Conservation (phyloP, 202 grass and related monocot species). For the Zoysia matrella region DNA sequence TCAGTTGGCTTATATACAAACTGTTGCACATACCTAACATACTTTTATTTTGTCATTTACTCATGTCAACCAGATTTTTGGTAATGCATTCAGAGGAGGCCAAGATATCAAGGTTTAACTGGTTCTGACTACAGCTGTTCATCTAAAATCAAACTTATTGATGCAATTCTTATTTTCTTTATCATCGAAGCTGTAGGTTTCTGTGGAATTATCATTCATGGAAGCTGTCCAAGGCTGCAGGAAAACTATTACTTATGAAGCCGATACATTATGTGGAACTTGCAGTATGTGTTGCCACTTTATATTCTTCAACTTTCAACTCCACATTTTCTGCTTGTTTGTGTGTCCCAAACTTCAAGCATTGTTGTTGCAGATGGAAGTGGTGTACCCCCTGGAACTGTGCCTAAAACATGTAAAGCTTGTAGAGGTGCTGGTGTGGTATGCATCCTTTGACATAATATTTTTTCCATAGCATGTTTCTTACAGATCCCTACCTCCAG, state of each 20-base stretch:
- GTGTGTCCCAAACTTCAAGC: conserved; percentile 15
- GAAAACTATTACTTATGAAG: conserved; percentile 81
- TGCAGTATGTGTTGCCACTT: conserved; percentile 73
- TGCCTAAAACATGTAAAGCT: conserved; percentile 94
- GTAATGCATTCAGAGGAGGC: conserved; percentile 62
- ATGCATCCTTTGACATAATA: conserved; percentile 44
- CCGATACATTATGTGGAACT: conserved; percentile 77
- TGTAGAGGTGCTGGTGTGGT: conserved; percentile 92
- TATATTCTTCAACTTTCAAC: conserved; percentile 17
- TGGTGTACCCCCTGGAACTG: conserved; percentile 91
- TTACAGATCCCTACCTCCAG: conserved; percentile 12
- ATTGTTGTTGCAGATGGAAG: conserved; percentile 77
- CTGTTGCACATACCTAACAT: conserved; percentile 32
- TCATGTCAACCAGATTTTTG: conserved; percentile 75
- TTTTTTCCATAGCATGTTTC: conserved; percentile 34
- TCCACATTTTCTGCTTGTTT: neutral
- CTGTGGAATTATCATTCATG: conserved; percentile 96
- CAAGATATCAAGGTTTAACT: conserved; percentile 85
- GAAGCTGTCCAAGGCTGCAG: conserved; percentile 97
- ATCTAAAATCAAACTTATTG: conserved; percentile 4
- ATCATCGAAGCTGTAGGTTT: conserved; percentile 53
- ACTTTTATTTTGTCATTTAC: conserved; percentile 33
- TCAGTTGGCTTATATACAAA: conserved; percentile 11
- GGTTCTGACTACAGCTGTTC: conserved; percentile 26
- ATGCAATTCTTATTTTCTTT: conserved; percentile 30